Evolutionary conservation across 2,329 filamentous ascomycete species (phyloP), one percentile per base, ranked within the genome.

Genomic region (Hirsutella minnesotensis): DNA sequence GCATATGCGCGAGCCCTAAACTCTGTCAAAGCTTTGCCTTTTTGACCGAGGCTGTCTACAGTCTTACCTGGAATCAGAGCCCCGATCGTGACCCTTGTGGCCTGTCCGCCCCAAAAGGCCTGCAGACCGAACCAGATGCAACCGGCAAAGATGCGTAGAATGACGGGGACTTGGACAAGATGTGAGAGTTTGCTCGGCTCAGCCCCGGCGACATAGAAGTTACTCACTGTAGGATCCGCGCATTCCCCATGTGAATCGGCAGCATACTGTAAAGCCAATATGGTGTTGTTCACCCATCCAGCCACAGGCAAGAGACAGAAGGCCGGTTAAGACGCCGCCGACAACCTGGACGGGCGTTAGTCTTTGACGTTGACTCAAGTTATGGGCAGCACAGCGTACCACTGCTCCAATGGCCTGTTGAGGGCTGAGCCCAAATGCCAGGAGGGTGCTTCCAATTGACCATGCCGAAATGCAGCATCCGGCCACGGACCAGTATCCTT

Each of bases 221-320:
- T 9, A 47, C 49, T 39, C 20, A 52, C 53, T 51, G 41, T 70
- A 73, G 38, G 65, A 67, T 2, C 61, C 69, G 24, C 65, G 58
- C 53, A 72, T 51, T 3, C 69, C 69, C 69, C 69, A 73, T 8
- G 65, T 66, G 47, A 61, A 70, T 5, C 70, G 59, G 47, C 49
- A 51, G 8, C 49, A 49, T 15, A 56, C 53, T 7, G 53, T 54
- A 43, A 51, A 56, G 34, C 53, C 53, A 19, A 56, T 49, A 37
- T 55, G 46, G n/a, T 54, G 52, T 22, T 48, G 39, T 20, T 51
- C 51, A 18, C 52, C 52, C 41, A 52, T 48, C 51, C 49, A 54
- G 10, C 52, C 52, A 31, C 46, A 49, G 3, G 44, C 39, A 10
- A 53, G 48, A 2, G 51, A 50, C 9, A 53, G 42, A 15, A 49